These are phyloP conservation scores for Tolypocladium sp. DNA, from an alignment of 2,329 filamentous ascomycete species.

Conservation along the genomic window DNA sequence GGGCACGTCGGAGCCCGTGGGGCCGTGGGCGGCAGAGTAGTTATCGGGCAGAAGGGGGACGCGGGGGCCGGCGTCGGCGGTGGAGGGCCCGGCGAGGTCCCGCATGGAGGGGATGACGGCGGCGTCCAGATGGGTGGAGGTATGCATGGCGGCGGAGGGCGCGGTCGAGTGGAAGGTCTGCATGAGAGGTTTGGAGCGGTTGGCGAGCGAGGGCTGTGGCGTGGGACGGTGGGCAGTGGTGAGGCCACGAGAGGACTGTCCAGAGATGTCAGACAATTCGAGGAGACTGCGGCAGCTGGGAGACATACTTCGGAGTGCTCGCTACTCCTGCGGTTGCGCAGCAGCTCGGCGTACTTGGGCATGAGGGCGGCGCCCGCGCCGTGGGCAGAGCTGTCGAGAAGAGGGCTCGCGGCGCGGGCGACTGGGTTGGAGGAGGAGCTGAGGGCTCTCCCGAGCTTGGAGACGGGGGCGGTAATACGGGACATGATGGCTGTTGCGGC, in stretches of 20 bases:
- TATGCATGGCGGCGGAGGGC: constrained; percentile 32
- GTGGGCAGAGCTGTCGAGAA: constrained; percentile 23
- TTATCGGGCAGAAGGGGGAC: constrained; percentile 54
- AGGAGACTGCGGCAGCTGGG: not conserved
- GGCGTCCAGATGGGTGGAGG: constrained; percentile 37
- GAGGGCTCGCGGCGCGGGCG: constrained; percentile 19
- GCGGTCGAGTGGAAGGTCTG: constrained; percentile 48
- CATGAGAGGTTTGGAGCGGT: constrained; percentile 48
- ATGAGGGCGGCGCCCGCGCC: constrained; percentile 28
- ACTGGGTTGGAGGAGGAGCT: constrained; percentile 30
- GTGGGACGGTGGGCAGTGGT: constrained; percentile 39
- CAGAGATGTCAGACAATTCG: not conserved
- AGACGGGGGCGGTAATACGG: constrained; percentile 37
- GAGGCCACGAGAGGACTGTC: constrained; percentile 27
- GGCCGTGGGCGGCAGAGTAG: constrained; percentile 33
- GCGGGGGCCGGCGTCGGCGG: constrained; percentile 32
- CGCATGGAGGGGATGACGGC: constrained; percentile 41
- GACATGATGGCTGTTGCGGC: constrained; percentile 28
- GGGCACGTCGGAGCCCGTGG: constrained; percentile 32
- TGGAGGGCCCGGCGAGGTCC: constrained; percentile 15
- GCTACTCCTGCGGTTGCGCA: constrained; percentile 22
- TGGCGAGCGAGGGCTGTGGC: constrained; percentile 31
- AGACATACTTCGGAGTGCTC: constrained; percentile 31
- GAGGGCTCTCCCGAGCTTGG: constrained; percentile 39
- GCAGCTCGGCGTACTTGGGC: constrained; percentile 39